A percentile compares a stretch with the other conserved stretches of the same genome.
Evolutionary conservation across 2,329 filamentous ascomycete species (phyloP).

Genomic region (Fusarium udum): DNA sequence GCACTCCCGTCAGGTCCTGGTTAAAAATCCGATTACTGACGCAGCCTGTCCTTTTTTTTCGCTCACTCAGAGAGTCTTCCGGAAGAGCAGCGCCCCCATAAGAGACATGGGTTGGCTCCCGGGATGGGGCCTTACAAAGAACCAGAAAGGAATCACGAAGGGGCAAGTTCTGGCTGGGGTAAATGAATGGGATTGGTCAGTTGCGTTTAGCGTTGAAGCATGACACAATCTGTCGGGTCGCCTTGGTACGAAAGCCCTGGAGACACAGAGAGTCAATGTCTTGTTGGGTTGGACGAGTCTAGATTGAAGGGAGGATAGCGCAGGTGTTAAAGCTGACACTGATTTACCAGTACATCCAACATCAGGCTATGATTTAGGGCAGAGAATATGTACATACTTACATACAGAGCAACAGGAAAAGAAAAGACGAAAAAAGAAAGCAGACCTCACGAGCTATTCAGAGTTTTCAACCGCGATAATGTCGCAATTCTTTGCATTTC

Average conservation of each 20-base stretch:
- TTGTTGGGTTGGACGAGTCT: slow-evolving; percentile 15
- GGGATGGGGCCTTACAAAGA: slow-evolving; percentile 30
- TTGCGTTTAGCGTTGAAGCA: slow-evolving; percentile 41
- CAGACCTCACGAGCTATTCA: neutral
- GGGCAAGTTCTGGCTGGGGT: slow-evolving; percentile 44
- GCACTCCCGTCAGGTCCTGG: slow-evolving; percentile 16
- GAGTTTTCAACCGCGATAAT: neutral
- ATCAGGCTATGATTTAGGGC: neutral
- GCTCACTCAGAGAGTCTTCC: neutral
- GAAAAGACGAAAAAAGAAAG: slow-evolving; percentile 3
- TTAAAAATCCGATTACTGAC: slow-evolving; percentile 16
- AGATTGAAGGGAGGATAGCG: slow-evolving; percentile 9
- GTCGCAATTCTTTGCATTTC: slow-evolving; percentile 4
- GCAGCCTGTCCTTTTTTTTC: neutral
- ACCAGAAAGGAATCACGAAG: slow-evolving; percentile 40
- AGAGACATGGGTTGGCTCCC: slow-evolving; percentile 26
- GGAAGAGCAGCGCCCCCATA: slow-evolving; percentile 22
- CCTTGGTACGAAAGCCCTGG: slow-evolving; percentile 27
- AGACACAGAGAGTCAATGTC: slow-evolving; percentile 16
- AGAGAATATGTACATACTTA: neutral
- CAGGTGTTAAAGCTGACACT: slow-evolving; percentile 10
- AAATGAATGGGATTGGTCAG: slow-evolving; percentile 41
- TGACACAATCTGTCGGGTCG: slow-evolving; percentile 50
- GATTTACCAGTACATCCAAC: neutral
- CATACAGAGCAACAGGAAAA: neutral